Percentiles rank a stretch among this genome's conserved stretches.
Evolutionary conservation across 2,329 filamentous ascomycete species (phyloP).

Genomic region (Pseudopithomyces maydicus): DNA sequence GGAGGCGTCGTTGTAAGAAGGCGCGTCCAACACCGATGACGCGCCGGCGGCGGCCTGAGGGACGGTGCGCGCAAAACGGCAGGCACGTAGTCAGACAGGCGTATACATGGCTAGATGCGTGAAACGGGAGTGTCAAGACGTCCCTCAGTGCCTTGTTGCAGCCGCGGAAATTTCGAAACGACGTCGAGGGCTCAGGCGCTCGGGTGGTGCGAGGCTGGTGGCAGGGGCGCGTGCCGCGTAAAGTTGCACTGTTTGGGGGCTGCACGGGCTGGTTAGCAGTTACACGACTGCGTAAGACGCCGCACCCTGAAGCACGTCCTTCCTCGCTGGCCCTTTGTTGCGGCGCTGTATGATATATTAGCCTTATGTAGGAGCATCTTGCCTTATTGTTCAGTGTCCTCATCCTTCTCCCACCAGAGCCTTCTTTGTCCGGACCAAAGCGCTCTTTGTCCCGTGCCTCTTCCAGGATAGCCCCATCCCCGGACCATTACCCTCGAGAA

Average conservation of each 20-base stretch:
- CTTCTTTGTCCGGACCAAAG: not conserved
- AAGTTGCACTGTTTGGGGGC: not conserved
- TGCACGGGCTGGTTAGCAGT: not conserved
- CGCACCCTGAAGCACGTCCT: not conserved
- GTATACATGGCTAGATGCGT: not conserved
- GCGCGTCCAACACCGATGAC: not conserved
- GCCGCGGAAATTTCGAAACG: constrained; percentile 1
- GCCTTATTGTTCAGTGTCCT: no score
- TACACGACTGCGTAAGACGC: constrained; percentile 1
- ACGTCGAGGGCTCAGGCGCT: not conserved
- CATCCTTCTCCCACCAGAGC: no score
- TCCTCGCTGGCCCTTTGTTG: not conserved
- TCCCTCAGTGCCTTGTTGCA: not conserved
- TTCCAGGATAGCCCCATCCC: not conserved
- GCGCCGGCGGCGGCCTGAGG: not conserved
- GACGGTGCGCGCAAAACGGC: not conserved
- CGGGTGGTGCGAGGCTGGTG: not conserved
- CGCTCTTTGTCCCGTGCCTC: not conserved
- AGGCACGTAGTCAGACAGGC: not conserved
- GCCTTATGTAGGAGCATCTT: not conserved
- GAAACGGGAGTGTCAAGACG: not conserved
- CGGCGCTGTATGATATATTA: not conserved
- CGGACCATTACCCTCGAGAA: not conserved
- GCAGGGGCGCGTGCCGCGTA: not conserved
- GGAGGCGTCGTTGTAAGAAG: not conserved